Evolutionary conservation across 1,284 basidiomycete species (phyloP), one percentile per base, ranked within the genome.

Genomic region (Puccinia hordei): DNA sequence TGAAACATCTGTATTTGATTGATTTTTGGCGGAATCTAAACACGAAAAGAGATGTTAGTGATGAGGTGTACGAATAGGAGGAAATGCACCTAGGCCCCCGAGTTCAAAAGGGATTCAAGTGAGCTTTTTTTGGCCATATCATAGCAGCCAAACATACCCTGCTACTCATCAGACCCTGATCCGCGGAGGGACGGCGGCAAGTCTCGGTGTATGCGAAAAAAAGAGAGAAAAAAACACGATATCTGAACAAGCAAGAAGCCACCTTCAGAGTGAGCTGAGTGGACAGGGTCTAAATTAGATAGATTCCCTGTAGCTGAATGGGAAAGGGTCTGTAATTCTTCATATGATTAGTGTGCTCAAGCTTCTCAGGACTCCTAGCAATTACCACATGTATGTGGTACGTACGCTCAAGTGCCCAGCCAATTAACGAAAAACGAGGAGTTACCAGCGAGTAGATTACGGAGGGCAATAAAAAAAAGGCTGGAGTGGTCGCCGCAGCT

Each of bases 171-270:
- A 57, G 71, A 73, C 71, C 71, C 71, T 73, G 71, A 57, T 73
- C 71, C 71, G 71, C 71, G 71, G 71, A 55, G 71, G 71, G 24
- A 73, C 71, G 35, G 44, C n/a, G 33, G 71, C 71, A 73, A 73
- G n/a, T 33, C 61, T 63, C 35, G 35, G 61, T 41, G 61, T 63
- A 38, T 63, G 61, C 35, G 33, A 44, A 49, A 24, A 44, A 68
- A 53, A 51, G 24, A 49, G 38, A 27, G 27, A n/a, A n/a, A n/a
- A n/a, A n/a, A n/a, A n/a, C n/a, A 51, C 46, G 51, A 72, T 53
- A 17, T 53, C 49, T 53, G 66, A 17, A 6, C 69, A 72, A 33
- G 46, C 41, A 57, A 41, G 51, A 73, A 73, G 71, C 71, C 71
- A 73, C 71, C 24, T 19, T 68, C 33, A n/a, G 22, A 22, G 2